A percentile compares a stretch with the other conserved stretches of the same genome.
phyloP scores from a whole-genome alignment of 78 protist species.

The Dictyostelium purpureum region DNA sequence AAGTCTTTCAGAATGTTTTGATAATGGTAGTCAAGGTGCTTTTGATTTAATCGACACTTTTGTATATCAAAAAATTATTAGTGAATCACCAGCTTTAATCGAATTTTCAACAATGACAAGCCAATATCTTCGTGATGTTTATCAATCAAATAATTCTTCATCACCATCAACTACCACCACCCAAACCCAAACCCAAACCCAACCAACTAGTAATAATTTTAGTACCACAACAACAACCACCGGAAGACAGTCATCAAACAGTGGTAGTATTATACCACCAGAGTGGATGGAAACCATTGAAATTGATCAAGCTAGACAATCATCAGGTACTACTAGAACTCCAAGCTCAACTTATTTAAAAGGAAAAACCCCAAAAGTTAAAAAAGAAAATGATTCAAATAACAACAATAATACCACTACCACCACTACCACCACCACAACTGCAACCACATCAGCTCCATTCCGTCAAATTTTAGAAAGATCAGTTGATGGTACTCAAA shows the following conservation, averaged over 20 bases:
- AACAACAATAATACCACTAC: background rate
- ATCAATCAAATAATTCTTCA: background rate
- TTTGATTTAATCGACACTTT: conserved; percentile 4
- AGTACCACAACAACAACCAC: background rate
- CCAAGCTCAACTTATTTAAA: conserved; percentile 1
- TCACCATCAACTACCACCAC: background rate
- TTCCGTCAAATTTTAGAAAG: background rate
- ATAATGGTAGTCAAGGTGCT: conserved; percentile 41
- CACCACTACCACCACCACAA: conserved; percentile 3
- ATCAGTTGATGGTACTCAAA: background rate
- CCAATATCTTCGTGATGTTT: conserved; percentile 6
- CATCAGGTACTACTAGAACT: conserved; percentile 10
- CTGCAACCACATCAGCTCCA: background rate
- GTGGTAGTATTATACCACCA: conserved; percentile 33
- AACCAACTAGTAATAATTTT: background rate
- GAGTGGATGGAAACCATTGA: conserved; percentile 77
- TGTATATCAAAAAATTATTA: background rate
- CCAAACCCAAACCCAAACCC: background rate
- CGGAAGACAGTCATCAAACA: background rate
- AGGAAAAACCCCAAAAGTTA: background rate
- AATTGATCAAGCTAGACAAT: conserved; percentile 55
- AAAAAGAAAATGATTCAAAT: background rate
- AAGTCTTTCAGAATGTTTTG: conserved; percentile 2
- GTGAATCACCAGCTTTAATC: conserved; percentile 1
- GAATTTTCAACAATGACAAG: background rate